Evolutionary conservation across 2,329 filamentous ascomycete species (phyloP), one percentile per base, ranked within the genome.

Genomic region (Orbilia quercus): DNA sequence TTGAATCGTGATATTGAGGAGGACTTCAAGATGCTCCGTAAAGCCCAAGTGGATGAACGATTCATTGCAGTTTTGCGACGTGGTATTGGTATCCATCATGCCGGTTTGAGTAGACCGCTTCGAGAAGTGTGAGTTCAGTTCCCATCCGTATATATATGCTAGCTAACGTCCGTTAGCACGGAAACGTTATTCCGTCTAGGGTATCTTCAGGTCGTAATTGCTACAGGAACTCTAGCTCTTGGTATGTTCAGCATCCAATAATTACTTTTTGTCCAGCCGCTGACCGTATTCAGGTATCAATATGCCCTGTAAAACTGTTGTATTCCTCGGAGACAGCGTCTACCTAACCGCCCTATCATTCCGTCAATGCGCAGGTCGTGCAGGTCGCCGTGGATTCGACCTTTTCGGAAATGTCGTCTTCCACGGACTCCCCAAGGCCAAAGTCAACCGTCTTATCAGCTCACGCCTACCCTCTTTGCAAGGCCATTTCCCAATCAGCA

Each of bases 351-450:
- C 90, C 0, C 85, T 93, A 57, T 91, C 91, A 79, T 94, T 90
- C 79, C 86, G 89, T 7, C 91, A 94, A 79, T 89, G 87, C 6
- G 87, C 90, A 65, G 90, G 91, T 80, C 88, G 90, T 83, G 89
- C 91, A 31, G 91, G 91, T 76, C 88, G 91, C 80, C 86, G 91
- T 81, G 91, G 91, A 0, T 94, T 94, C 75, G 91, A 94, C 78
- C 82, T 92, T 20, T 84, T 94, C 1, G 91, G 91, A 65, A 94
- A 94, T 77, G 89, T 94, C 1, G 89, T 94, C 1, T 94, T 94
- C 80, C 88, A 90, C 74, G 85, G 85, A 0, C 84, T 94, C 14
- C 81, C 85, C 0, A 79, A 81, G 6, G 82, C 85, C 45, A 89
- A 91, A 76, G 86, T 88, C 1, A 85, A 86, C 73, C 86, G 90